A percentile compares a stretch with the other conserved stretches of the same genome.
Evolutionary conservation across 768 basidiomycete genomes (phyloP).

Genomic region (Leccinum uliginosum): DNA sequence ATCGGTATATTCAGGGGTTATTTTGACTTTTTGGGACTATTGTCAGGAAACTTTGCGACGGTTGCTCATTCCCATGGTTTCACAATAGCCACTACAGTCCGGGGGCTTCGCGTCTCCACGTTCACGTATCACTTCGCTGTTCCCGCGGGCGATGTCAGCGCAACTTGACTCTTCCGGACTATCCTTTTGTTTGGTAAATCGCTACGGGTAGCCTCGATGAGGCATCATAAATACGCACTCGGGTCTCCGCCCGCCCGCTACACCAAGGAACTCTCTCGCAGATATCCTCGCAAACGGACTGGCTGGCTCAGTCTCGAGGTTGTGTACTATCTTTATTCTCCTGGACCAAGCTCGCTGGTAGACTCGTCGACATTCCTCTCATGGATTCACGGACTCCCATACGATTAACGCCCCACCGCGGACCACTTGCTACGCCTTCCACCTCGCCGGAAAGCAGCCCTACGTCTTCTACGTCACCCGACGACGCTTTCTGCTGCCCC

Average conservation of each 20-base stretch:
- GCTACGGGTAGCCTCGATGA: not conserved
- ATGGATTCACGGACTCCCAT: constrained; percentile 27
- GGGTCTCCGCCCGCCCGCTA: not conserved
- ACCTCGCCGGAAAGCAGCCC: constrained; percentile 16
- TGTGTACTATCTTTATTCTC: constrained; percentile 15
- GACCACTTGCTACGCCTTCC: constrained; percentile 26
- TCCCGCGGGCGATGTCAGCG: not conserved
- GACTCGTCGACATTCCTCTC: constrained; percentile 10
- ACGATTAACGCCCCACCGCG: constrained; percentile 21
- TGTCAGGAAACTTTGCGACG: constrained; percentile 11
- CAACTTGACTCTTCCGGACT: constrained; percentile 2
- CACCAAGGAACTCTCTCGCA: constrained; percentile 8
- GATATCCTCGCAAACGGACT: constrained; percentile 19
- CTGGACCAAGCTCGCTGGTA: constrained; percentile 14
- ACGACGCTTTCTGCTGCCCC: constrained; percentile 9
- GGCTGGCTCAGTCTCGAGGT: constrained; percentile 27
- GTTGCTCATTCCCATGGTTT: constrained; percentile 24
- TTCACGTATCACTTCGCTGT: constrained; percentile 15
- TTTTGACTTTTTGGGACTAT: constrained; percentile 14
- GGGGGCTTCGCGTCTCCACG: constrained; percentile 15
- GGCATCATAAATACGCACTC: constrained; percentile 22
- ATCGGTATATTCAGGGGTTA: not conserved
- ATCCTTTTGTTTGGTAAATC: constrained; percentile 21
- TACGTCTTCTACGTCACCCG: constrained; percentile 11
- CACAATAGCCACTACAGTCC: constrained; percentile 25